These are phyloP conservation scores for Saccharomyces paradoxus DNA, from an alignment of 805 yeast genomes.

Conservation along the genomic window DNA sequence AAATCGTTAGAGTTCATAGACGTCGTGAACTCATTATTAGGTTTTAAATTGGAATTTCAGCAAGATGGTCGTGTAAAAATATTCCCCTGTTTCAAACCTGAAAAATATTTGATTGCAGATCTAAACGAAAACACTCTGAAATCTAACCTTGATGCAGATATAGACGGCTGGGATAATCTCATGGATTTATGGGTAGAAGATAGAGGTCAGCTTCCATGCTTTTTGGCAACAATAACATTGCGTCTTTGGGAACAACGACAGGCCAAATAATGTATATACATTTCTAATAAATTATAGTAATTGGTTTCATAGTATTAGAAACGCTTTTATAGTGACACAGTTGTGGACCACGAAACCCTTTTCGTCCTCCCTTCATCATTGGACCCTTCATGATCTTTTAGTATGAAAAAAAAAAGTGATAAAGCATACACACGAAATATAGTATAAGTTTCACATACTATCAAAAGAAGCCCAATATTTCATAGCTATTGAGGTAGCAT, in stretches of 20 bases:
- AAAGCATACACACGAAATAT: background rate
- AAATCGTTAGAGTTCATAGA: slow-evolving; percentile 68
- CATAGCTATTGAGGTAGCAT: background rate
- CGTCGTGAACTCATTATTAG: slow-evolving; percentile 58
- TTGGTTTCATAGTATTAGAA: background rate
- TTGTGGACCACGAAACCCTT: background rate
- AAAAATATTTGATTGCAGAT: slow-evolving; percentile 48
- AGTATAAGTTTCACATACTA: background rate
- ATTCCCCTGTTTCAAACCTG: slow-evolving; percentile 38
- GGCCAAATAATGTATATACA: background rate
- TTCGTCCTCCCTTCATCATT: background rate
- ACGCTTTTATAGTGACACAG: background rate
- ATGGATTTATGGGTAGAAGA: slow-evolving; percentile 61
- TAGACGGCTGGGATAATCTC: slow-evolving; percentile 40
- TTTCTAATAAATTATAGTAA: background rate
- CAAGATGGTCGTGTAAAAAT: slow-evolving; percentile 49
- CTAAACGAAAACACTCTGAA: slow-evolving; percentile 46
- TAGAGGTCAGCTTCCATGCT: slow-evolving; percentile 65
- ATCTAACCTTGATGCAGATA: slow-evolving; percentile 31
- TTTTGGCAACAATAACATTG: slow-evolving; percentile 65
- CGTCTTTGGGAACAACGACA: slow-evolving; percentile 46
- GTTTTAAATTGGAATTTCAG: slow-evolving; percentile 64
- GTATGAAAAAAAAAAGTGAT: background rate
- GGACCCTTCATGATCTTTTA: background rate
- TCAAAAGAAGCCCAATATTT: background rate